Evolutionary conservation across 73 alveolate genomes (phyloP), one percentile per base, ranked within the genome.

Genomic region (Symbiodinium pilosum): DNA sequence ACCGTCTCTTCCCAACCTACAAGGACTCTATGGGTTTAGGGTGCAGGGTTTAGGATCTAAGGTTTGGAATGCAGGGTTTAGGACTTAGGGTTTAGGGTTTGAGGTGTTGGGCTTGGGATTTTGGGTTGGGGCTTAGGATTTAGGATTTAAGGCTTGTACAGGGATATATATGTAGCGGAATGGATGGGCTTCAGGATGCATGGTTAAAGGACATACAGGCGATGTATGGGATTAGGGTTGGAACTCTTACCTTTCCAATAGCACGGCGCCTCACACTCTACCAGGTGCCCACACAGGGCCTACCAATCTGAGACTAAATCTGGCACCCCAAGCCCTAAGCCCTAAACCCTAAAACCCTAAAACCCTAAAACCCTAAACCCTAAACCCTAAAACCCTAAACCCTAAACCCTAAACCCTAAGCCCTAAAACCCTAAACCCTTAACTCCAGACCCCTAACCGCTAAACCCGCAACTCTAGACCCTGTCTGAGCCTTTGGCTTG

Each of bases 1-100:
- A 89, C 95, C 38, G 86, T 89, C 87, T 89, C 95, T 42, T 89
- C 95, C 95, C 95, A 89, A 30, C 94, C 94, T 87, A 16, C 32
- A 21, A 30, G 71, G n/a, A 1, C 71, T 21, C n/a, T 30, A 54
- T 30, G 26, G 71, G 71, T 7, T 21, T 54, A 21, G 71, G 30
- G 71, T 2, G 14, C 12, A 52, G 71, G 7, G 71, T 47, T 47
- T 47, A 47, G 64, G 64, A 28, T 20, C 18, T 54, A 21, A 54
- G 71, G 71, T 54, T 54, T 0, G 26, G 71, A 28, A 28, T 3
- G 26, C 21, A 5, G 69, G 71, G 71, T 54, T 54, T 54, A 54
- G 71, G 71, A 28, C 21, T 52, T 52, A 52, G 69, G 30, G 71
- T 0, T 54, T 54, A 12, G 71, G 71, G 71, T 21, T 3, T 54